Conservation (phyloP, 2,329 filamentous ascomycete genomes). For the Trichoderma hamatum region DNA sequence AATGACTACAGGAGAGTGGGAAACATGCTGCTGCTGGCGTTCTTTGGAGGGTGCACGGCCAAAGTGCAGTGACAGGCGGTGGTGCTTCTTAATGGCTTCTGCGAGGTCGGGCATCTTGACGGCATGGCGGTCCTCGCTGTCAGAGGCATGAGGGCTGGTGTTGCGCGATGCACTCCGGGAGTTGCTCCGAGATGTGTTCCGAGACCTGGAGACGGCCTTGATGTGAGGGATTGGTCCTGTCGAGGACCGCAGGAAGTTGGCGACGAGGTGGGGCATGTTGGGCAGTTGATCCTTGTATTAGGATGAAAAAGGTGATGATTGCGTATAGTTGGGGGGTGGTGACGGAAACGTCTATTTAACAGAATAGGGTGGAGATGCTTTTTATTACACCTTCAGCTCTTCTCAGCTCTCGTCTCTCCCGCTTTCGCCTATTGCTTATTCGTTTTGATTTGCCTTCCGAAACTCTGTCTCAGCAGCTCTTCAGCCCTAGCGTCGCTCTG, state of each 20-base stretch:
- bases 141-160: slow-evolving; percentile 42
- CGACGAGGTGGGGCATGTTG: slow-evolving; percentile 61
- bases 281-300: slow-evolving; percentile 30
- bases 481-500: slow-evolving; percentile 13
- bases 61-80: slow-evolving; percentile 47
- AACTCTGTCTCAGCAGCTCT: slow-evolving; percentile 2
- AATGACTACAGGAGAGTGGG: slow-evolving; percentile 44
- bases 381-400: neutral
- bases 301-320: neutral
- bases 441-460: neutral
- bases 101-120: slow-evolving; percentile 46
- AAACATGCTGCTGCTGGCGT: slow-evolving; percentile 47
- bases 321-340: slow-evolving; percentile 1
- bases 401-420: neutral
- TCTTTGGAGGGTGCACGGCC: slow-evolving; percentile 40
- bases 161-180: slow-evolving; percentile 37
- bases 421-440: neutral
- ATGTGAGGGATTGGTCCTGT: slow-evolving; percentile 57
- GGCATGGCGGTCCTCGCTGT: slow-evolving; percentile 41
- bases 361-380: neutral
- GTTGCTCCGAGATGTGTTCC: slow-evolving; percentile 37
- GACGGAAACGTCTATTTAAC: slow-evolving; percentile 10
- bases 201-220: slow-evolving; percentile 43
- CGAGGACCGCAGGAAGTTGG: slow-evolving; percentile 60
- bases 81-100: slow-evolving; percentile 47